Base-by-base conservation (phyloP, 176 grass and related monocot species). In the Stipa capillata region DNA sequence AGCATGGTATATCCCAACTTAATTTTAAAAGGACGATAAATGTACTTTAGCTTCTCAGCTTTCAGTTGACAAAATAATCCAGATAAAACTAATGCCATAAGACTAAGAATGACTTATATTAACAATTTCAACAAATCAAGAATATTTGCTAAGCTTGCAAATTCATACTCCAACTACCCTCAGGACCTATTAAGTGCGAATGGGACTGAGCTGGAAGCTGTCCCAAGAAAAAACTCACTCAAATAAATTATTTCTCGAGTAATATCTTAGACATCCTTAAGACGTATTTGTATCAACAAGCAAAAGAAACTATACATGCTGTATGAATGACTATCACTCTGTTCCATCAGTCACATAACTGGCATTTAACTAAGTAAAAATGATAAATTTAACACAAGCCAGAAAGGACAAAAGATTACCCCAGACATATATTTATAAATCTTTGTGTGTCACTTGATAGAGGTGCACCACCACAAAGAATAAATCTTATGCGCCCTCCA, bases 341-440 rank as follows among this genome's bases (percentile, higher is more conserved):
- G 5, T 36, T 39, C 18, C 41, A 50, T 29, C 13, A n/a, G 55
- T 58, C 43, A 33, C 0, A 20, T 53, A n/a, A 44, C 2, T 12
- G 7, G 39, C 29, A 53, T 52, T 36, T 29, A 18, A 63, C 59
- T 45, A 7, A 43, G 36, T 43, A 29, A 65, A 59, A 40, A 61
- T n/a, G 10, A 37, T 61, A 60, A 72, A 79, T 31, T 76, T 27
- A 57, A 55, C 45, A 66, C 50, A 72, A 81, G 28, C 23, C 16
- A 47, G 41, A 53, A 51, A 52, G 28, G 27, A 40, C 8, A 35
- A 65, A 37, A 81, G 74, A 84, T 93, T 86, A 93, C 94, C 94
- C 94, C 18, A 97, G 55, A 57, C 94, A 93, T 89, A 93, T 93
- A 74, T 97, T 97, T 67, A 89, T 90, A 78, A 97, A 93, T 97